phyloP scores from a whole-genome alignment of 495 filamentous ascomycete species.

The Hypomontagnella submonticulosa region DNA sequence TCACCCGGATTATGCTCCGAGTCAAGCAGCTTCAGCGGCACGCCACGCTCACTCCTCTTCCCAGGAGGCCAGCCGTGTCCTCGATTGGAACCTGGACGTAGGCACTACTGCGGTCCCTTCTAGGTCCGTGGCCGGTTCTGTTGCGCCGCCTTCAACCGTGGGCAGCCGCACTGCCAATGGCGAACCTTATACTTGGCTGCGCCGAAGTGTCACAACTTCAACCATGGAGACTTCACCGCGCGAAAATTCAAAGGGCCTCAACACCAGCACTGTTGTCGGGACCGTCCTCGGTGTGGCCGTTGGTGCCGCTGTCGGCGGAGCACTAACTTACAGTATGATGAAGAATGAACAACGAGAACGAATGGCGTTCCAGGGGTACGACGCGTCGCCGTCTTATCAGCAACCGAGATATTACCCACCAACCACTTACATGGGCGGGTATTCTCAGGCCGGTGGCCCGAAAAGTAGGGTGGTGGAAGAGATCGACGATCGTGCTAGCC shows the following conservation, averaged over 20 bases:
- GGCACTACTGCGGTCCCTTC: conserved; percentile 42
- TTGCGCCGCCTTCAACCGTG: conserved; percentile 35
- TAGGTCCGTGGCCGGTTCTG: conserved; percentile 38
- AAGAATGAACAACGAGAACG: conserved; percentile 63
- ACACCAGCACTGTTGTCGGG: conserved; percentile 58
- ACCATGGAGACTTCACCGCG: conserved; percentile 48
- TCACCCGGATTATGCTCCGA: conserved; percentile 43
- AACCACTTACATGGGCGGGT: conserved; percentile 51
- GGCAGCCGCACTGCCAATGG: conserved; percentile 37
- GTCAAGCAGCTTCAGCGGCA: conserved; percentile 50
- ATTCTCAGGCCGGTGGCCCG: conserved; percentile 45
- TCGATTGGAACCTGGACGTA: conserved; percentile 63
- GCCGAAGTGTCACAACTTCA: conserved; percentile 52
- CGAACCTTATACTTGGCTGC: conserved; percentile 45
- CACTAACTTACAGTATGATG: conserved; percentile 76
- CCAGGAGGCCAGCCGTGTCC: conserved; percentile 58
- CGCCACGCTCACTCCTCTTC: conserved; percentile 50
- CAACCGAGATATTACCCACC: conserved; percentile 50
- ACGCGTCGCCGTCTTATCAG: conserved; percentile 48
- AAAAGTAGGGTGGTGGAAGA: conserved; percentile 58
- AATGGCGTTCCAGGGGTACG: conserved; percentile 53
- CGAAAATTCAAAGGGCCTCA: conserved; percentile 53
- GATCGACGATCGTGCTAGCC: conserved; percentile 54
- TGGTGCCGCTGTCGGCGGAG: conserved; percentile 79
- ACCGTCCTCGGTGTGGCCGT: conserved; percentile 76